Evolutionary conservation across 2,329 filamentous ascomycete species (phyloP).

Genomic region (Dactylellina leptospora): DNA sequence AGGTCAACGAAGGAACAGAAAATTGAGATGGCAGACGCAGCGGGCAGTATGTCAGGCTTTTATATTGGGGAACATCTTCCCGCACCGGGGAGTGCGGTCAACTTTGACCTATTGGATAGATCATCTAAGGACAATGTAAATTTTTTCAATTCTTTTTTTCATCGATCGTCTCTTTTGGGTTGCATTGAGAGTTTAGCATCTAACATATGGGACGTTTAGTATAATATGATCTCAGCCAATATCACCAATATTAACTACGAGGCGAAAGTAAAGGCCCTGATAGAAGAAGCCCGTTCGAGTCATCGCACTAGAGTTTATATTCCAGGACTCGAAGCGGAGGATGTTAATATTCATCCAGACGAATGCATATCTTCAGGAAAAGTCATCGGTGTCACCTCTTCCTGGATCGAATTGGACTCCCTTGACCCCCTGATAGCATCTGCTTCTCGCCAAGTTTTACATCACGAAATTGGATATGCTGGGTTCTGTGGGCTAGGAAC

Average conservation of each 20-base stretch:
- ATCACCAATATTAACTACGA: slow-evolving; percentile 80
- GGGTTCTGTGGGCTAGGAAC: slow-evolving; percentile 91
- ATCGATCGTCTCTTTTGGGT: not conserved
- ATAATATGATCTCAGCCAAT: slow-evolving; percentile 79
- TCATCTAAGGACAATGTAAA: slow-evolving; percentile 25
- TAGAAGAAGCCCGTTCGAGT: slow-evolving; percentile 59
- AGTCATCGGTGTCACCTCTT: slow-evolving; percentile 60
- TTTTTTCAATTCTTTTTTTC: not conserved
- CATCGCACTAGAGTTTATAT: slow-evolving; percentile 63
- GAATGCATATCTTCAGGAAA: slow-evolving; percentile 60
- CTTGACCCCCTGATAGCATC: slow-evolving; percentile 74
- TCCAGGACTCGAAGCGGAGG: slow-evolving; percentile 69
- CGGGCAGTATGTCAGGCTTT: slow-evolving; percentile 15
- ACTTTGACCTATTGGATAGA: slow-evolving; percentile 22
- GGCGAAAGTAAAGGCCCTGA: slow-evolving; percentile 69
- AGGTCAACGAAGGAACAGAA: slow-evolving; percentile 6
- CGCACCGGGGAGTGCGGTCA: slow-evolving; percentile 34
- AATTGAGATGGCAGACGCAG: slow-evolving; percentile 23
- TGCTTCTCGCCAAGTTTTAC: slow-evolving; percentile 80
- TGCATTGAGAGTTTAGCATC: not conserved
- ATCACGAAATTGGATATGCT: slow-evolving; percentile 90
- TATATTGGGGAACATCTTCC: slow-evolving; percentile 52
- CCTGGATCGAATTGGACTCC: slow-evolving; percentile 57
- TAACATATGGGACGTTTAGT: slow-evolving; percentile 63
- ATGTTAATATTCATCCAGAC: slow-evolving; percentile 57